These are phyloP conservation scores for Plenodomus biglobosus DNA, from an alignment of 2,329 filamentous ascomycete genomes.

Conservation along the genomic window DNA sequence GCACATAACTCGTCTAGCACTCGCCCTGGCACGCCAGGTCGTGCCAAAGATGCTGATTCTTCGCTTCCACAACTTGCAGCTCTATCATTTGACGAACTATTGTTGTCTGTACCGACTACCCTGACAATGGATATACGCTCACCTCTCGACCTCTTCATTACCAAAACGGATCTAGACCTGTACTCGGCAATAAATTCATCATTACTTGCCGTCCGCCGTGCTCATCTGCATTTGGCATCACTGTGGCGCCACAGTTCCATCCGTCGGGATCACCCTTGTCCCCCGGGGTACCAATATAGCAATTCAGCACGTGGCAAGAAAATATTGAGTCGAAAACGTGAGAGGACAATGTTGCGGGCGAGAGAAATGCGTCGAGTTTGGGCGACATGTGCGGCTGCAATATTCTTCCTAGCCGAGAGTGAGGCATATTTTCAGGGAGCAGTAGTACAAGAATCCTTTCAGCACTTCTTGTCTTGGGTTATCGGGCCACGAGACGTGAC, in stretches of 20 bases:
- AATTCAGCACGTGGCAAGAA: constrained; percentile 62
- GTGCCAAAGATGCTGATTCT: constrained; percentile 36
- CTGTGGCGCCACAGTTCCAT: constrained; percentile 84
- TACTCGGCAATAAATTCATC: constrained; percentile 90
- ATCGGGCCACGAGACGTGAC: constrained; percentile 33
- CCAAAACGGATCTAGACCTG: constrained; percentile 69
- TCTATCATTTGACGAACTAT: constrained; percentile 72
- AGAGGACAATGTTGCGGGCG: constrained; percentile 64
- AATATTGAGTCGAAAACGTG: constrained; percentile 63
- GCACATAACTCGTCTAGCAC: constrained; percentile 52
- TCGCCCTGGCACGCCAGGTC: constrained; percentile 46
- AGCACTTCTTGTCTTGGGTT: constrained; percentile 77
- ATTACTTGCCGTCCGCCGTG: constrained; percentile 78
- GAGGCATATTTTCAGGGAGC: constrained; percentile 89
- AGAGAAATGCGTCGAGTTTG: constrained; percentile 77
- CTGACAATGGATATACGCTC: constrained; percentile 73
- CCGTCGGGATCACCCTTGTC: constrained; percentile 73
- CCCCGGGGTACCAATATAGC: constrained; percentile 65
- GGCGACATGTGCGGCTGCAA: constrained; percentile 83
- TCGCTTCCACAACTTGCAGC: constrained; percentile 43
- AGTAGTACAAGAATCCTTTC: constrained; percentile 79
- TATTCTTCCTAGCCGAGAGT: constrained; percentile 87
- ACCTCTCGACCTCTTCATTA: constrained; percentile 85
- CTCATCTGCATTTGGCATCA: constrained; percentile 79
- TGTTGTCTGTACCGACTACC: constrained; percentile 74